phyloP scores from a whole-genome alignment of 2,329 filamentous ascomycete species.

The Thelonectria rubi region DNA sequence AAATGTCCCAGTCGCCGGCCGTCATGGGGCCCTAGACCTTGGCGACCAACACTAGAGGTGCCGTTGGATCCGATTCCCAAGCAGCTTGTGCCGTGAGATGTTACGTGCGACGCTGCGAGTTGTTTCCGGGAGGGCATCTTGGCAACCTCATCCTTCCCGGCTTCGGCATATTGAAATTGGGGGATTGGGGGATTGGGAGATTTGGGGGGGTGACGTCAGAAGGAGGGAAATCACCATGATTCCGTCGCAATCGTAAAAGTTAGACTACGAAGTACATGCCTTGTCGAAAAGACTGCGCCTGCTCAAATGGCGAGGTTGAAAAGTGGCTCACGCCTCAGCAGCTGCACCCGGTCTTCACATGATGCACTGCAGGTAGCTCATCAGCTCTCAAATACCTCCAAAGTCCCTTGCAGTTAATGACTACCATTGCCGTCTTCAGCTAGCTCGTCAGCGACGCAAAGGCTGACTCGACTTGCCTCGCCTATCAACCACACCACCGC shows the following conservation, averaged over 20 bases:
- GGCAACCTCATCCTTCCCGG: not conserved
- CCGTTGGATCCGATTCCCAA: slow-evolving; percentile 22
- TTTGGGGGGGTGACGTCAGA: slow-evolving; percentile 36
- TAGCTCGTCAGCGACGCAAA: not conserved
- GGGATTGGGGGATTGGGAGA: not conserved
- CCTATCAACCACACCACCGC: slow-evolving; percentile 35
- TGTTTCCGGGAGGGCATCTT: not conserved
- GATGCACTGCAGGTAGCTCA: not conserved
- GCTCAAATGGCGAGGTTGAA: slow-evolving; percentile 21
- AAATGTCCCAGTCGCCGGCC: not conserved
- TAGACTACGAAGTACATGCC: too few species aligned
- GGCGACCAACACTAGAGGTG: slow-evolving; percentile 20
- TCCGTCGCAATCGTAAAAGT: not conserved
- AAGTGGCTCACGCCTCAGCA: slow-evolving; percentile 22
- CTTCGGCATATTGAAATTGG: not conserved
- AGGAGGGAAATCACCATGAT: not conserved
- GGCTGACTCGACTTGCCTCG: slow-evolving; percentile 20
- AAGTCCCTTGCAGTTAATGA: not conserved
- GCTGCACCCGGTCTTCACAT: not conserved
- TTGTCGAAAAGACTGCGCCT: slow-evolving; percentile 4
- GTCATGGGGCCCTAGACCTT: slow-evolving; percentile 6
- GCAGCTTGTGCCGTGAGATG: not conserved
- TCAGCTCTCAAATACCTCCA: not conserved
- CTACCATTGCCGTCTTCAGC: not conserved
- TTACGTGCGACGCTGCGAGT: not conserved